These are phyloP conservation scores for Cephalotrichum gorgonifer DNA, from an alignment of 2,329 filamentous ascomycete species.

Conservation along the genomic window DNA sequence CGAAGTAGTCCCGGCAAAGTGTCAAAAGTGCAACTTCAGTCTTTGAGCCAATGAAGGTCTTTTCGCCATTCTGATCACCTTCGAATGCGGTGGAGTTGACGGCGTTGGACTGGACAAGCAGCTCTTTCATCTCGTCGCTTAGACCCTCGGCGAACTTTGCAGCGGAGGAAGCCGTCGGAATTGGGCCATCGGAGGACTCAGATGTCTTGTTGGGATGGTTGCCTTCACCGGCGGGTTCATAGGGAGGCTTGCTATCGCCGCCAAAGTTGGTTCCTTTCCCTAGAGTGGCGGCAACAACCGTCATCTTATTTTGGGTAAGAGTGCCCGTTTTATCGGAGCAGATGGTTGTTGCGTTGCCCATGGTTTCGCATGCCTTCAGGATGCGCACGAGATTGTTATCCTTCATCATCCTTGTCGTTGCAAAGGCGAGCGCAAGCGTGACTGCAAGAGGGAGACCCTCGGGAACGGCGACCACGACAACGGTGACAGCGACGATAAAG, in stretches of 20 bases:
- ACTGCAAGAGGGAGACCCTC: constrained; percentile 58
- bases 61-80: constrained; percentile 31
- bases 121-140: constrained; percentile 5
- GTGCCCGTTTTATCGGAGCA: constrained; percentile 54
- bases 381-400: constrained; percentile 62
- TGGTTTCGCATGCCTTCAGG: constrained; percentile 59
- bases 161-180: constrained; percentile 15
- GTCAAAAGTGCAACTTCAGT: constrained; percentile 44
- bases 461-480: constrained; percentile 57
- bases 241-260: constrained; percentile 3
- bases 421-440: constrained; percentile 57
- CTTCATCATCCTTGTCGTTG: constrained; percentile 58
- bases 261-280: constrained; percentile 30
- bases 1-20: constrained; percentile 38
- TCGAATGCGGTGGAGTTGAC: constrained; percentile 52
- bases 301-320: constrained; percentile 57
- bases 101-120: constrained; percentile 31
- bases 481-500: constrained; percentile 55
- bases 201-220: constrained; percentile 3
- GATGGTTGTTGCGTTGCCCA: constrained; percentile 64
- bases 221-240: background rate
- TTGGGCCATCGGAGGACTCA: background rate
- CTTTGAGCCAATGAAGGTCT: constrained; percentile 43
- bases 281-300: constrained; percentile 59
- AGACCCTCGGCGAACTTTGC: constrained; percentile 21